A percentile compares a stretch with the other conserved stretches of the same genome.
phyloP scores from a whole-genome alignment of 257 asterid genomes.

The Petrea volubilis region DNA sequence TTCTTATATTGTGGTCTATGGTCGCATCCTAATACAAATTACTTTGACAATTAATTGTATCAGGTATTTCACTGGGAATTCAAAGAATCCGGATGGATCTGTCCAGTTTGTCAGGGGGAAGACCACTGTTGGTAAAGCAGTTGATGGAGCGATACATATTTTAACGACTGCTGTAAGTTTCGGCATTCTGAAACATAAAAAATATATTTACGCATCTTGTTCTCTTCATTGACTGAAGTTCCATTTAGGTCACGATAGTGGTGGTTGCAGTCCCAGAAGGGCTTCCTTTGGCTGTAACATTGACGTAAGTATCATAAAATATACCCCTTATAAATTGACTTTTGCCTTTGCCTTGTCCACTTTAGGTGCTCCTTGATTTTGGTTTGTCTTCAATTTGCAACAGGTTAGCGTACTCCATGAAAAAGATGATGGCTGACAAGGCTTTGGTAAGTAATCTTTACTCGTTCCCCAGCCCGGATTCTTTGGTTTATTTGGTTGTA shows the following conservation, averaged over 20 bases:
- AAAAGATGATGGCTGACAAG: constrained; percentile 99
- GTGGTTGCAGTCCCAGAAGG: constrained; percentile 99
- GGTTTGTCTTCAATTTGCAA: constrained; percentile 27
- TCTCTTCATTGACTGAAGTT: constrained; percentile 37
- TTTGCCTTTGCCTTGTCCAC: constrained; percentile 7
- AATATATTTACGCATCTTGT: constrained; percentile 10
- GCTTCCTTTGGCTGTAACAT: constrained; percentile 95
- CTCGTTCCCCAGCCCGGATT: neutral
- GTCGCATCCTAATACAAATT: constrained; percentile 19
- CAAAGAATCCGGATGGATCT: constrained; percentile 71
- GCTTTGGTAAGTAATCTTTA: constrained; percentile 64
- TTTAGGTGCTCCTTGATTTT: constrained; percentile 17
- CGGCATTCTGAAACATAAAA: constrained; percentile 20
- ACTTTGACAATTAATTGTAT: constrained; percentile 6
- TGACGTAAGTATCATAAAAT: constrained; percentile 65
- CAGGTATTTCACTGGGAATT: constrained; percentile 85
- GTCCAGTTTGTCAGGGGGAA: constrained; percentile 71
- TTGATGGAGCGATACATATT: constrained; percentile 74
- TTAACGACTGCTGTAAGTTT: constrained; percentile 86
- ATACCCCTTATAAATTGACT: neutral
- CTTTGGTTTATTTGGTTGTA: constrained; percentile 7
- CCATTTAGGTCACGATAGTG: constrained; percentile 88
- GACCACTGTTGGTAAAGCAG: constrained; percentile 50
- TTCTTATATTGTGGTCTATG: constrained; percentile 9
- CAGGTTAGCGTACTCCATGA: constrained; percentile 98